Percentiles rank a stretch among this genome's conserved stretches.
Evolutionary conservation across 2,329 filamentous ascomycete species (phyloP).

Genomic region (Thielaviopsis euricoi): DNA sequence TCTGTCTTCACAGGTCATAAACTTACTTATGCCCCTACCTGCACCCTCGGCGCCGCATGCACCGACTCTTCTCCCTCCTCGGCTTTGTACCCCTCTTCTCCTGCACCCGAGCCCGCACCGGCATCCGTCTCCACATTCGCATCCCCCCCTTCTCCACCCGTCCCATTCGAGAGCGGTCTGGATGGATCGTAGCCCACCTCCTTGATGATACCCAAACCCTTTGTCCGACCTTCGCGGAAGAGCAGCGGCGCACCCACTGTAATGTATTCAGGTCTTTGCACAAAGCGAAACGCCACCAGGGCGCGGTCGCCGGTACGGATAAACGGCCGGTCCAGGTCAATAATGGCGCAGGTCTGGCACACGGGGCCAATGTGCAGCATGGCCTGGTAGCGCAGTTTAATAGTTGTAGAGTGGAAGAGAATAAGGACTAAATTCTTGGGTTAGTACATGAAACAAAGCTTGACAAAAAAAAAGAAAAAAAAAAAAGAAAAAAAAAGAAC

Average conservation of each 20-base stretch:
- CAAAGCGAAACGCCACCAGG: conserved; percentile 83
- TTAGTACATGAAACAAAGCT: neutral
- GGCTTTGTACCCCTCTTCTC: neutral
- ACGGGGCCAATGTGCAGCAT: conserved; percentile 96
- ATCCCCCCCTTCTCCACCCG: neutral
- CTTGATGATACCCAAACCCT: conserved; percentile 90
- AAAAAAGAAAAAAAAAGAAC: conserved; percentile 11
- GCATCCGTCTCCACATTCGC: neutral
- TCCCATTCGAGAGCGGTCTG: neutral
- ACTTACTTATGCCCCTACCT: too few relatives aligned
- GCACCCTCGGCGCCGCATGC: too few relatives aligned
- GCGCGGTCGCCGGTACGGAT: conserved; percentile 93
- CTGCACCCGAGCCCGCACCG: neutral
- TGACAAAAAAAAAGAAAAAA: neutral
- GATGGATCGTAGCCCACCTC: conserved; percentile 66
- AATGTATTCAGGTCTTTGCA: conserved; percentile 85
- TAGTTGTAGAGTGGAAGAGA: conserved; percentile 88
- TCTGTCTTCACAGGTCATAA: too few relatives aligned
- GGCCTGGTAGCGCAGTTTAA: conserved; percentile 91
- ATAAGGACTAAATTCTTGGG: conserved; percentile 57
- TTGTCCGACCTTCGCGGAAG: conserved; percentile 88
- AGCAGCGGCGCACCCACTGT: conserved; percentile 75
- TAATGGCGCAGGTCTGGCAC: conserved; percentile 89
- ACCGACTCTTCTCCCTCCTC: too few relatives aligned
- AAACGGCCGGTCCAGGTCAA: conserved; percentile 90